Evolutionary conservation across 192 early-diverging fungal species (phyloP).

Genomic region (Umbelopsis sp.): DNA sequence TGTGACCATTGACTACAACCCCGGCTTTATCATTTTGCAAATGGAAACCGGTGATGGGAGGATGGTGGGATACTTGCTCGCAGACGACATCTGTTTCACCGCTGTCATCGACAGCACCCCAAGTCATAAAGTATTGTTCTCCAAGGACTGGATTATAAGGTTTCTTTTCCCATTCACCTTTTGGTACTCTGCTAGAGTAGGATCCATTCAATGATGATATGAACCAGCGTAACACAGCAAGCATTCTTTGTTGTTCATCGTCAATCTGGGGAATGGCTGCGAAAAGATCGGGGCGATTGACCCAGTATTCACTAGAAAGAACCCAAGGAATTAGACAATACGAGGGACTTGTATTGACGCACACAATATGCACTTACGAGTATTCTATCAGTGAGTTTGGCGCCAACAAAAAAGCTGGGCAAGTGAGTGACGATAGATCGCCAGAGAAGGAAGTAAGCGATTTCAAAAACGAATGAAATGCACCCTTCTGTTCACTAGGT

Average conservation of each 20-base stretch:
- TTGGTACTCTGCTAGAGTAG: conserved; percentile 68
- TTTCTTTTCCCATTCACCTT: conserved; percentile 75
- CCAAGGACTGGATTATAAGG: conserved; percentile 50
- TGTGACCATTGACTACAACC: conserved; percentile 31
- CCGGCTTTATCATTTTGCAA: conserved; percentile 49
- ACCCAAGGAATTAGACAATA: background rate
- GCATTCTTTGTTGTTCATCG: conserved; percentile 63
- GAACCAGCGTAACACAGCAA: conserved; percentile 73
- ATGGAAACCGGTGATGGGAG: conserved; percentile 46
- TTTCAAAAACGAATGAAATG: conserved; percentile 63
- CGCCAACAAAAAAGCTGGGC: conserved; percentile 73
- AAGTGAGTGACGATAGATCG: conserved; percentile 73
- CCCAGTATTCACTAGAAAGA: conserved; percentile 55
- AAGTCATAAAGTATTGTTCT: conserved; percentile 49
- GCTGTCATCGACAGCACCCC: conserved; percentile 58
- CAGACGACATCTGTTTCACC: conserved; percentile 41
- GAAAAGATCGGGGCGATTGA: conserved; percentile 61
- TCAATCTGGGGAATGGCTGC: conserved; percentile 63
- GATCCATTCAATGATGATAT: conserved; percentile 79
- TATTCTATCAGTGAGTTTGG: conserved; percentile 77
- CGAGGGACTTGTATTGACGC: background rate
- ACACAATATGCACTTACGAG: conserved; percentile 37
- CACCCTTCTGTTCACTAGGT: conserved; percentile 59
- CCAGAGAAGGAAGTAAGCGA: conserved; percentile 74
- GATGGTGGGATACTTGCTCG: conserved; percentile 56